Evolutionary conservation across 805 yeast species (phyloP).

Genomic region (Cyberlindnera mrakii): DNA sequence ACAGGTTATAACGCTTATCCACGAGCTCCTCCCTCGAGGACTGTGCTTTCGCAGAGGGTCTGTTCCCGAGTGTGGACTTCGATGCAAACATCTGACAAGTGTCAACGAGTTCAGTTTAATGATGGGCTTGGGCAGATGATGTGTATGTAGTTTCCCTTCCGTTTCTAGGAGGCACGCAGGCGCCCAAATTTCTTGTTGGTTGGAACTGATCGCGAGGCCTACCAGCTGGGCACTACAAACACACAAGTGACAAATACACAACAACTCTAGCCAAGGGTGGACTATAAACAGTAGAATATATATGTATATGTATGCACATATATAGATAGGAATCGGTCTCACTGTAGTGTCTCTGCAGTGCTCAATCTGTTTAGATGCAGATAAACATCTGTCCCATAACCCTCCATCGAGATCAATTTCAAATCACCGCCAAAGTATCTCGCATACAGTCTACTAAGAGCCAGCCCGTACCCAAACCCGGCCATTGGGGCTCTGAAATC

Average conservation of each 20-base stretch:
- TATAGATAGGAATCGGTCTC: neutral
- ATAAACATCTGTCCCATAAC: slow-evolving; percentile 90
- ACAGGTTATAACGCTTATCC: slow-evolving; percentile 26
- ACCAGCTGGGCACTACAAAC: too few species aligned
- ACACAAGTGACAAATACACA: neutral
- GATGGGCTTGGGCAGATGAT: neutral
- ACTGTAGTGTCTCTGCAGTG: slow-evolving; percentile 29
- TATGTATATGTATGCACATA: neutral
- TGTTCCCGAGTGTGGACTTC: slow-evolving; percentile 1
- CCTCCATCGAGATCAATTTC: slow-evolving; percentile 85
- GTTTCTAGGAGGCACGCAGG: too few species aligned
- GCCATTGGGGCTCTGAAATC: slow-evolving; percentile 89
- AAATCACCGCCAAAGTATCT: slow-evolving; percentile 89
- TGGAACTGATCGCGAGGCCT: too few species aligned
- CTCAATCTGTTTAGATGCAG: slow-evolving; percentile 77
- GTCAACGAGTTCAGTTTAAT: neutral
- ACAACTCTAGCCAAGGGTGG: too few species aligned
- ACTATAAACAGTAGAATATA: neutral
- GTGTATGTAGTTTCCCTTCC: too few species aligned
- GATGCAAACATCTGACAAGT: neutral
- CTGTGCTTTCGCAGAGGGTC: slow-evolving; percentile 5
- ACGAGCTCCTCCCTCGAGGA: slow-evolving; percentile 22
- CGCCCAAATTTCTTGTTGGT: too few species aligned
- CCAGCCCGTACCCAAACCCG: slow-evolving; percentile 89
- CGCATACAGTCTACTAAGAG: slow-evolving; percentile 79